Conservation (phyloP, 2,329 filamentous ascomycete species). For the Ophiocordyceps robertsii region DNA sequence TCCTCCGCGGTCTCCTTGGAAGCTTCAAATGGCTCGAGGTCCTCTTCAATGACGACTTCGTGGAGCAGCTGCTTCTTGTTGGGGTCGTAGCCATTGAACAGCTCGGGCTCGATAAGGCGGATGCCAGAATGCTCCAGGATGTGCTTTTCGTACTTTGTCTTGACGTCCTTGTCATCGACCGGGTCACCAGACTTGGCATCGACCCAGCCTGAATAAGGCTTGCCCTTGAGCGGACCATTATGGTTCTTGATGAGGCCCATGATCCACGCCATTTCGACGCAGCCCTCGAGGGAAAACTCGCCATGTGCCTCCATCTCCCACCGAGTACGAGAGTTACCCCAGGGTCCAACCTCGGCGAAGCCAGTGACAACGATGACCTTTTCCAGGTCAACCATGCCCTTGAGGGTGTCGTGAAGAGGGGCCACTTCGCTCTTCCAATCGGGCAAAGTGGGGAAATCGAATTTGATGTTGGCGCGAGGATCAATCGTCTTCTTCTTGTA, state of each 20-base stretch:
- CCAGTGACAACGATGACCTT: constrained; percentile 96
- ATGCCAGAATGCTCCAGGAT: constrained; percentile 96
- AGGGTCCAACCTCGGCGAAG: constrained; percentile 90
- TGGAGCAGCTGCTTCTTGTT: constrained; percentile 98
- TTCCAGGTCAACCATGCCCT: constrained; percentile 97
- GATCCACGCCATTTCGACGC: constrained; percentile 99
- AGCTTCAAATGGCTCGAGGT: constrained; percentile 91
- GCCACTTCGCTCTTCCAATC: constrained; percentile 87
- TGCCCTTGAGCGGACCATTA: constrained; percentile 90
- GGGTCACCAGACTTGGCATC: constrained; percentile 89
- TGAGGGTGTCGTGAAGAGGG: constrained; percentile 75
- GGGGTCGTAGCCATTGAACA: constrained; percentile 93
- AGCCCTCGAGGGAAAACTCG: constrained; percentile 93
- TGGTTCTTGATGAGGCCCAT: constrained; percentile 99
- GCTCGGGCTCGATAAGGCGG: constrained; percentile 90
- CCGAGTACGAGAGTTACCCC: constrained; percentile 94
- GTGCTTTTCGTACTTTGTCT: constrained; percentile 91
- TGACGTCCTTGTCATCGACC: constrained; percentile 96
- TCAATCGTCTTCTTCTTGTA: constrained; percentile 93
- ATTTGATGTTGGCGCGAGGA: constrained; percentile 95
- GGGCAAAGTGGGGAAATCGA: constrained; percentile 80
- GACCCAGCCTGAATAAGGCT: constrained; percentile 94
- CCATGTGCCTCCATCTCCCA: constrained; percentile 99
- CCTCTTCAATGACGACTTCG: constrained; percentile 93
- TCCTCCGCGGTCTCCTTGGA: constrained; percentile 96